Evolutionary conservation across 345 rosid species (phyloP), one percentile per base, ranked within the genome.

Genomic region (Balakata baccata): DNA sequence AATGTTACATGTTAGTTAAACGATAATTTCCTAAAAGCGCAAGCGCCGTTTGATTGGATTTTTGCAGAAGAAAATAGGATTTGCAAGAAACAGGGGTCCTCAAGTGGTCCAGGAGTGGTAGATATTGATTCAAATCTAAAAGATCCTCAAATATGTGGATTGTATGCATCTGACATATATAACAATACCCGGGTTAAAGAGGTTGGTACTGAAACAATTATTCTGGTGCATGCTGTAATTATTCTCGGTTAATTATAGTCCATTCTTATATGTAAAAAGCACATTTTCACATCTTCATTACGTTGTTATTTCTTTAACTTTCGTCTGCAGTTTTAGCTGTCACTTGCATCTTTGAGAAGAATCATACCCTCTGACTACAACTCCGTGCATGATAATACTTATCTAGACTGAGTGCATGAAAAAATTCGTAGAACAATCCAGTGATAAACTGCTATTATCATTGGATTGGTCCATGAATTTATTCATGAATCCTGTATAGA

Each of bases 101-200:
- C 81, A 29, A 73, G 45, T 72, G 57, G 71, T 73, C 70, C 61
- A 22, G 83, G 82, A 74, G 69, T 95, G 37, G 81, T 83, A 59
- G 89, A 95, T 80, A 92, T 95, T 72, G 97, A 92, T 84, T 85
- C 89, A 74, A 83, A 89, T 67, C 11, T 74, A 17, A 73, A 86
- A 70, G 94, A 89, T 87, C 92, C 96, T 64, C 94, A 79, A 75
- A 75, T 76, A 46, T 90, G 98, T 90, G 82, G 90, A 75, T 68
- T 84, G 65, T 94, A 92, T 83, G 98, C 87, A 76, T 77, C 88
- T 72, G 96, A 90, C 18, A 92, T 94, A 82, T 87, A 84, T 71
- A 81, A 82, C 53, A 83, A 80, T 66, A 78, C 77, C 62, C 86
- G 84, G 78, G 89, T 82, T 62, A 85, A 84, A 53, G 99, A 94